Conservation (phyloP, 257 asterid genomes). For the Rubia yunnanensis region DNA sequence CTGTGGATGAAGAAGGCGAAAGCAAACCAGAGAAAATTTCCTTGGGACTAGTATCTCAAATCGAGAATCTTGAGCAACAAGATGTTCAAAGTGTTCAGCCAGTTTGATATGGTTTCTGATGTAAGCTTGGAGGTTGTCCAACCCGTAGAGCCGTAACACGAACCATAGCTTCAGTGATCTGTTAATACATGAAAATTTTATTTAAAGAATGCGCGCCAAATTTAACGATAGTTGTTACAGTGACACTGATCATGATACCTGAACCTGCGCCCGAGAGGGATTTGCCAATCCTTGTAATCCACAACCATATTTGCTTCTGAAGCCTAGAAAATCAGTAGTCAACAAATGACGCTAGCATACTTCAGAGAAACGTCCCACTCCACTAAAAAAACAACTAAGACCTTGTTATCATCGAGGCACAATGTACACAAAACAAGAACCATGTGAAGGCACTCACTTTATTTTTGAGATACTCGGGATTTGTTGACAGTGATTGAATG, state of each 20-base stretch:
- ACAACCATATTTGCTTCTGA: slow-evolving; percentile 73
- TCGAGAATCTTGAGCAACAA: slow-evolving; percentile 65
- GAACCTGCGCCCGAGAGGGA: slow-evolving; percentile 96
- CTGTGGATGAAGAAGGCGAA: slow-evolving; percentile 47
- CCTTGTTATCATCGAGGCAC: background rate
- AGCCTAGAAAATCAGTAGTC: slow-evolving; percentile 39
- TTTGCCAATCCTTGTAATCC: slow-evolving; percentile 99
- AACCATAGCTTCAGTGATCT: slow-evolving; percentile 41
- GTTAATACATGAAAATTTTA: background rate
- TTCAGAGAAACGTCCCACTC: background rate
- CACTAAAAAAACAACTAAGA: background rate
- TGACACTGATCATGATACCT: slow-evolving; percentile 34
- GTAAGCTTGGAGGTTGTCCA: slow-evolving; percentile 82
- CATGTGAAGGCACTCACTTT: slow-evolving; percentile 34
- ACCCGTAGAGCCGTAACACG: slow-evolving; percentile 87
- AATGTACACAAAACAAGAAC: background rate
- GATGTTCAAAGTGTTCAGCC: slow-evolving; percentile 66
- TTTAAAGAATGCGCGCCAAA: too few species aligned
- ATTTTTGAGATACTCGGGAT: slow-evolving; percentile 82
- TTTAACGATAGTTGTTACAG: too few species aligned
- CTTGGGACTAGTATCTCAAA: slow-evolving; percentile 86
- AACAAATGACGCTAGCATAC: background rate
- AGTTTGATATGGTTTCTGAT: slow-evolving; percentile 70
- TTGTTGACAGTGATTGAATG: slow-evolving; percentile 80
- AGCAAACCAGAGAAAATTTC: slow-evolving; percentile 74